These are phyloP conservation scores for Liriodendron chinense DNA, from an alignment of 164 flowering plant genomes.

Conservation along the genomic window DNA sequence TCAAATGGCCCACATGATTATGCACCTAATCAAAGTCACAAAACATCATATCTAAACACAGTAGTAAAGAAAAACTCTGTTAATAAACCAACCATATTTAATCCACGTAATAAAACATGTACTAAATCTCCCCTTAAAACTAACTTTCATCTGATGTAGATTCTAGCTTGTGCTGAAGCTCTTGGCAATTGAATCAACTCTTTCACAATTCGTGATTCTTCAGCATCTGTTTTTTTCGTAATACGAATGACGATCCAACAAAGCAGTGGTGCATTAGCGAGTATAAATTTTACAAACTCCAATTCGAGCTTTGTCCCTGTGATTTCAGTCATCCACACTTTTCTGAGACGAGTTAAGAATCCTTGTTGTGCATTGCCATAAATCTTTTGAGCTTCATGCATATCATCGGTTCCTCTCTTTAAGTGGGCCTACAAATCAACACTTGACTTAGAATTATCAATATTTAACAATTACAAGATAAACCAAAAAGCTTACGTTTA, in stretches of 20 bases:
- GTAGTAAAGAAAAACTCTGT: too few relatives aligned
- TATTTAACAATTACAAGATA: not conserved
- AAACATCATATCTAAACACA: too few relatives aligned
- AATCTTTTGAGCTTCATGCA: too few relatives aligned
- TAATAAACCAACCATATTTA: too few relatives aligned
- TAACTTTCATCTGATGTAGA: too few relatives aligned
- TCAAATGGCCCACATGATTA: too few relatives aligned
- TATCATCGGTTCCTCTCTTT: not conserved
- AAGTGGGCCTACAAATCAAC: not conserved
- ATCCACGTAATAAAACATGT: too few relatives aligned
- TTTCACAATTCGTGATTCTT: not conserved
- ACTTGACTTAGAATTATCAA: too few relatives aligned
- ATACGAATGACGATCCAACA: not conserved
- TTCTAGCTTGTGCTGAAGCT: not conserved
- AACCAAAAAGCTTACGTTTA: too few relatives aligned
- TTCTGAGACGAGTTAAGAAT: not conserved
- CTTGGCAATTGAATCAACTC: not conserved
- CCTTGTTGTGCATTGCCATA: not conserved
- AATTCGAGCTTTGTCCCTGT: not conserved
- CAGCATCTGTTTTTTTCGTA: not conserved
- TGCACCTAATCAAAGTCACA: too few relatives aligned
- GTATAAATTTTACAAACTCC: conserved; percentile 1
- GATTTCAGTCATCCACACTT: not conserved
- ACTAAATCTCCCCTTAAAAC: too few relatives aligned
- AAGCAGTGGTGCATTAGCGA: not conserved